Conservation (phyloP, 176 grass and related monocot species). For the Oryza brachyantha region DNA sequence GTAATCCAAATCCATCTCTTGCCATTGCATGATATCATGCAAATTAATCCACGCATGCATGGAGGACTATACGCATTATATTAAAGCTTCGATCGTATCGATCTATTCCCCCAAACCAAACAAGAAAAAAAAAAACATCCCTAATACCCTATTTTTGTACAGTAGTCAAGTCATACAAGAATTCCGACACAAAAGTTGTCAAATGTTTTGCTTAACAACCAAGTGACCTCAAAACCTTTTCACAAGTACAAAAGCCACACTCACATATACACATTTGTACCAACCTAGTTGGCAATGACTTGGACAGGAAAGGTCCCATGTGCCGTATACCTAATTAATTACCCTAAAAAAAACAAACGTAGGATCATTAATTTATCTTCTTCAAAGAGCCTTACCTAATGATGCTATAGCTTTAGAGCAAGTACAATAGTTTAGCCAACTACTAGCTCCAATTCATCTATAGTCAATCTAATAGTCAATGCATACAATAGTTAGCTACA, state of each 20-base stretch:
- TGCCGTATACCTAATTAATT: not conserved
- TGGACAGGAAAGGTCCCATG: not conserved
- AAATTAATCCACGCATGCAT: not conserved
- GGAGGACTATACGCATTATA: not conserved
- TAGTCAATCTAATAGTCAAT: no score
- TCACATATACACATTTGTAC: not conserved
- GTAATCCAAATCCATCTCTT: not conserved
- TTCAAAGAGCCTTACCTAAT: not conserved
- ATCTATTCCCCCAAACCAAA: not conserved
- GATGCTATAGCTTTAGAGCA: not conserved
- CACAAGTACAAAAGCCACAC: not conserved
- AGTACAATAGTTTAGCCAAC: no score
- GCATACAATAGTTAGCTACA: no score
- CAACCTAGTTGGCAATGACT: not conserved
- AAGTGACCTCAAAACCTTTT: not conserved
- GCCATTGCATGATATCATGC: not conserved
- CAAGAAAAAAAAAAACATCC: not conserved
- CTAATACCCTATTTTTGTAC: no score
- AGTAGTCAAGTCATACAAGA: no score
- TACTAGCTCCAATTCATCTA: no score
- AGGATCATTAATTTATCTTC: not conserved
- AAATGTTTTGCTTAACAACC: constrained; percentile 7
- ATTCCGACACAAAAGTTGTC: not conserved
- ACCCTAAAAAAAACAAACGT: not conserved
- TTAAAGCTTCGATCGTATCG: not conserved